Conservation (phyloP, 805 yeast genomes). For the Myxozyma neglecta region DNA sequence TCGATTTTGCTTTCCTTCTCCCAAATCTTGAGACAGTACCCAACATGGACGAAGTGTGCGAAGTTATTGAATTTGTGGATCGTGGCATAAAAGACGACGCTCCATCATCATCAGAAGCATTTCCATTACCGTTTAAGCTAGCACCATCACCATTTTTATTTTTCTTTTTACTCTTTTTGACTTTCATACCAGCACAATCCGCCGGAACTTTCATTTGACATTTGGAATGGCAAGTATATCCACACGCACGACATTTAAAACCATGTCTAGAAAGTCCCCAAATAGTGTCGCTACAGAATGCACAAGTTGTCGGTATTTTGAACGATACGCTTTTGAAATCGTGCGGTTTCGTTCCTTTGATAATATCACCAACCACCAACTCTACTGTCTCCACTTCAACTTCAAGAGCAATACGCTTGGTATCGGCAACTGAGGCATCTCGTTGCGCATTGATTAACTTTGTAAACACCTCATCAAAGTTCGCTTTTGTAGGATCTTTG, state of each 20-base stretch:
- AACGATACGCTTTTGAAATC: slow-evolving; percentile 34
- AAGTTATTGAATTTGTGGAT: slow-evolving; percentile 9
- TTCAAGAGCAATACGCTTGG: slow-evolving; percentile 68
- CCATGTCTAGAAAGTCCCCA: slow-evolving; percentile 36
- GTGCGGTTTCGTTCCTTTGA: slow-evolving; percentile 46
- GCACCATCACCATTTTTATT: slow-evolving; percentile 12
- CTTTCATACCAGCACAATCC: slow-evolving; percentile 43
- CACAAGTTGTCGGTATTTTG: slow-evolving; percentile 35
- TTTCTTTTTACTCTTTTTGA: slow-evolving; percentile 23
- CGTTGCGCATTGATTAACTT: slow-evolving; percentile 56
- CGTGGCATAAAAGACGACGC: not conserved
- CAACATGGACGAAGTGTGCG: slow-evolving; percentile 26
- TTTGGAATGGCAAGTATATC: slow-evolving; percentile 33
- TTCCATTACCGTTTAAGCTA: slow-evolving; percentile 11
- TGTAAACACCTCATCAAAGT: slow-evolving; percentile 52
- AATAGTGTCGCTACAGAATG: slow-evolving; percentile 31
- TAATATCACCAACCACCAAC: slow-evolving; percentile 69
- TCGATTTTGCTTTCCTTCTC: slow-evolving; percentile 15
- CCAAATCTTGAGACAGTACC: slow-evolving; percentile 24
- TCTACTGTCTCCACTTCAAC: slow-evolving; percentile 91
- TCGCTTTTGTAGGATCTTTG: slow-evolving; percentile 53
- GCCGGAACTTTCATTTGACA: slow-evolving; percentile 44
- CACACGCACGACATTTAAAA: slow-evolving; percentile 32
- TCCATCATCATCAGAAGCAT: slow-evolving; percentile 14
- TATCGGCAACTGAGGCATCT: slow-evolving; percentile 70